Base-by-base conservation (phyloP, 2,329 filamentous ascomycete genomes). In the Penicillium sp. region DNA sequence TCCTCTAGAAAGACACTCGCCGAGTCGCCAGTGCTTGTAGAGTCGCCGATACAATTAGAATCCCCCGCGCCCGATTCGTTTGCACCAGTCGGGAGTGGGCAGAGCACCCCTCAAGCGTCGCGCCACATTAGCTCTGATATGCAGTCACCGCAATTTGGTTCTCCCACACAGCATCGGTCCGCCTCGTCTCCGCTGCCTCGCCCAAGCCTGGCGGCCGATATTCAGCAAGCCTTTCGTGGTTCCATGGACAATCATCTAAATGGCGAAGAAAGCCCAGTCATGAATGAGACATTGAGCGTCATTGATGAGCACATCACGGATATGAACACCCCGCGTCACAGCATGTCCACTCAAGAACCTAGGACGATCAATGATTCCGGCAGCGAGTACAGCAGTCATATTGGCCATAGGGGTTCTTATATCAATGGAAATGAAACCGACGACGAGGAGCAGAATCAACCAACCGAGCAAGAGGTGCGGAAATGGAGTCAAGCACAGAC, bases 301-400 rank as follows among this genome's bases (percentile, higher is more conserved):
- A 97, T 97, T 67, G 88, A 97, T 72, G 93, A 97, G 75, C 93
- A 97, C 70, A 96, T 97, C 65, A 96, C 91, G 40, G 89, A 96
- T 71, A 84, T 97, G 77, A 83, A 80, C 69, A 84, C 81, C 6
- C 83, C 83, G 51, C 80, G 83, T 25, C 82, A 84, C 58, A 81
- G 79, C 67, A 60, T 81, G 54, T 64, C 77, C 42, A 68, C 72
- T 19, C 82, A 84, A 45, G 76, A 78, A 30, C 65, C 61, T 72
- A 87, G 60, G 77, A 83, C 61, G 67, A 80, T 80, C 41, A 90
- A 86, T 60, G 90, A 95, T 72, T 95, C 91, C 2, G 89, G 88
- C 47, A 96, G 91, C 75, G 90, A 96, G 71, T 96, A 96, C 73
- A 96, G 91, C 74, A 89, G 85, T 57, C 86, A 90, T 53, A 70